Conservation (phyloP, 1,284 basidiomycete species). For the Boletus albobrunnescens region DNA sequence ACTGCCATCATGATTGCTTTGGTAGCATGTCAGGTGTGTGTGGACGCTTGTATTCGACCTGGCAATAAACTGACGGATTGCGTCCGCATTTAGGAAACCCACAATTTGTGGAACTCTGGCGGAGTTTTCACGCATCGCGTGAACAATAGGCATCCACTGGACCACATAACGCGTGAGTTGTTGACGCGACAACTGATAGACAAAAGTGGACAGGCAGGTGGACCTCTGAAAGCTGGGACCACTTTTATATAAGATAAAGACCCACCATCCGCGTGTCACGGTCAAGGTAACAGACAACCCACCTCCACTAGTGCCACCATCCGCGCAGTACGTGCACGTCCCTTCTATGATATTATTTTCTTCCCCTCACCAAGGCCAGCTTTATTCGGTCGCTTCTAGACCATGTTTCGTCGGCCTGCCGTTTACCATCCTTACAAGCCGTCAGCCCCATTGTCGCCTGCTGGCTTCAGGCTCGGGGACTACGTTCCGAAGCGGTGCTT, state of each 20-base stretch:
- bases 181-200: slow-evolving; percentile 5
- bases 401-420: slow-evolving; percentile 22
- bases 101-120: slow-evolving; percentile 12
- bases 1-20: slow-evolving; percentile 1
- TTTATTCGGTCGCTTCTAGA: neutral
- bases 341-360: neutral
- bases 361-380: neutral
- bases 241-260: slow-evolving; percentile 19
- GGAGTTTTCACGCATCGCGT: neutral
- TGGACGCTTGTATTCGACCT: slow-evolving; percentile 9
- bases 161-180: neutral
- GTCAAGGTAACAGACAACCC: neutral
- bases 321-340: neutral
- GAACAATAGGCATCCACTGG: slow-evolving; percentile 20
- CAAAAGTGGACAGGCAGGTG: slow-evolving; percentile 9
- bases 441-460: slow-evolving; percentile 15
- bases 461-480: slow-evolving; percentile 26
- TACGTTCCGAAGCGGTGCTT: slow-evolving; percentile 20
- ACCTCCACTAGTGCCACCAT: neutral
- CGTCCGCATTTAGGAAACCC: neutral
- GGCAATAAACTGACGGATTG: slow-evolving; percentile 2
- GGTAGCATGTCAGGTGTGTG: slow-evolving; percentile 2
- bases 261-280: neutral
- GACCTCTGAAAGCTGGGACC: neutral
- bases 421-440: slow-evolving; percentile 17